Base-by-base conservation (phyloP, 208 protist species). In the Trypanosoma conorhini region DNA sequence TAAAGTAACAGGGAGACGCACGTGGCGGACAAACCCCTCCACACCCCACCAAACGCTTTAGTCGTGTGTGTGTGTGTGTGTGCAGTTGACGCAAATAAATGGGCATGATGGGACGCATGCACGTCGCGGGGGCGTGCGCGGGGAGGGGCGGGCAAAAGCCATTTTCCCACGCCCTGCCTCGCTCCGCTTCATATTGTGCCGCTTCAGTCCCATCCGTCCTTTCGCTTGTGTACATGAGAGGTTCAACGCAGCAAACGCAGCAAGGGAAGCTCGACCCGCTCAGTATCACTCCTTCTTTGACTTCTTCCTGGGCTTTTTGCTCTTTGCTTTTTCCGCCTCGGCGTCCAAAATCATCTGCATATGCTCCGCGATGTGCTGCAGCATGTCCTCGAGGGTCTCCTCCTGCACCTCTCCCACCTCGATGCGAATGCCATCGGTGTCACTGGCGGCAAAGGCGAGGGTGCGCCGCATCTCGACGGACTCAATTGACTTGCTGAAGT, bases 291-390 rank as follows among this genome's bases (percentile, higher is more conserved):
- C 46, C 21, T 46, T 55, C 21, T 56, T 38, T 42, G 62, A 69
- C 74, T 87, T 82, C 74, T 63, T 76, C 56, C 79, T 70, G 17
- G 19, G 0, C 33, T 67, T 73, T n/a, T 54, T 67, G 50, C 52
- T 68, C 19, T 69, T 79, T 9, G 68, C 57, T n/a, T 70, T 80
- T 71, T 92, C 79, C 15, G 84, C 86, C 57, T 89, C 82, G 17
- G 88, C 76, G 48, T 91, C 82, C 0, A 85, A 82, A 21, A 85
- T 61, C 54, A 90, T 80, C 67, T 96, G 91, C 61, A 96, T 81
- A 31, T 92, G 67, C 63, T 93, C 83, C 28, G 77, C 72, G 58
- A 93, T 76, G 59, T 84, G 88, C 9, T 69, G 57, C 24, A 86
- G 33, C 3, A 87, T 13, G n/a, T 67, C 72, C 0, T 76, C 79